Evolutionary conservation across 2,329 filamentous ascomycete genomes (phyloP), one percentile per base, ranked within the genome.

Genomic region (Mariannaea sp.): DNA sequence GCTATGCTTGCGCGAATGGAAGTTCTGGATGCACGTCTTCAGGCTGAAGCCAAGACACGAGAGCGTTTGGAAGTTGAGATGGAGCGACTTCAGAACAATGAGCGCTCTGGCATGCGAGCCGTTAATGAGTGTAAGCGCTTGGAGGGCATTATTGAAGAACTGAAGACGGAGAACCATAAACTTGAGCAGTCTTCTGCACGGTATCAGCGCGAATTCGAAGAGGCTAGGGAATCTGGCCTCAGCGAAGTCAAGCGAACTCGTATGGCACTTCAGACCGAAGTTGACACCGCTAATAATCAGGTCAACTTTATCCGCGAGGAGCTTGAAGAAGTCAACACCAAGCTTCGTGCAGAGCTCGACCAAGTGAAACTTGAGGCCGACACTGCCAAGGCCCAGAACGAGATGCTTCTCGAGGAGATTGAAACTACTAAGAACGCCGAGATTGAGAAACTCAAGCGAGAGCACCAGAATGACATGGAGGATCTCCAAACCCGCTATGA

Each of bases 331-430:
- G 89, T 96, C 69, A 82, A 94, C 55, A 74, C 80, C 20, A 86
- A 86, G 64, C 75, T 92, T 22, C 86, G 90, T 47, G 76, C 81
- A 16, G 89, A 96, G 69, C 76, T 96, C 36, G 90, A 96, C 58
- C 86, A 87, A 62, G 81, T 88, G 51, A 88, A 82, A 66, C 79
- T 94, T 67, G 91, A 96, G 58, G 83, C 86, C 8, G 90, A 96
- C 65, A 92, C 89, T 3, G 81, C 85, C 50, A 92, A 88, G 69
- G 90, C 87, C 16, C 88, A 88, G 64, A 86, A 89, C 62, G 91
- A 96, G 67, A 88, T 94, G 77, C 80, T 94, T 47, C 79, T 96
- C 9, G 89, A 96, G 70, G 90, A 94, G 61, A 87, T 88, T 17
- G 83, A 89, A 55, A 83, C 84, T 55, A 84, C 82, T 13, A 90